phyloP scores from a whole-genome alignment of 805 yeast species.

The Cyberlindnera maritima region DNA sequence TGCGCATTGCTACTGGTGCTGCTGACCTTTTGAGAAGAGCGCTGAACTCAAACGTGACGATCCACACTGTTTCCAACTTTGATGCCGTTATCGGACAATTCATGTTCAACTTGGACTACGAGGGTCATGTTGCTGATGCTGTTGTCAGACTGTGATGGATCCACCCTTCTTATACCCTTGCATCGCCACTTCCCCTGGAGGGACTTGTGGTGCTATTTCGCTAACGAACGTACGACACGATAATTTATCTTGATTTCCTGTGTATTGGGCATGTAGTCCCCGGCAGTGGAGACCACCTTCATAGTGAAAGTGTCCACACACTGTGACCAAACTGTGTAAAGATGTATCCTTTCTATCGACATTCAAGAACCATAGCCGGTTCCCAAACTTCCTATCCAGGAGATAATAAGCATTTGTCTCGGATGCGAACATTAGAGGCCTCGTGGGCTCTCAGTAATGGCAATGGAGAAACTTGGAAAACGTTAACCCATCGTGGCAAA shows the following conservation, averaged over 20 bases:
- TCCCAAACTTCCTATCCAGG: slow-evolving; percentile 35
- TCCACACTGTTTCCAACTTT: slow-evolving; percentile 45
- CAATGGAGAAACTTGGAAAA: slow-evolving; percentile 30
- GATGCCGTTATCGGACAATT: slow-evolving; percentile 39
- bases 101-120: slow-evolving; percentile 40
- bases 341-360: slow-evolving; percentile 32
- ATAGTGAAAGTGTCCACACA: not conserved
- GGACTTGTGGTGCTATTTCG: slow-evolving; percentile 7
- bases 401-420: slow-evolving; percentile 22
- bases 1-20: slow-evolving; percentile 40
- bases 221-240: slow-evolving; percentile 8
- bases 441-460: slow-evolving; percentile 29
- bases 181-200: not conserved
- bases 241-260: not conserved
- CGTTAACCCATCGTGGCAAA: slow-evolving; percentile 33
- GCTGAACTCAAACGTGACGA: slow-evolving; percentile 46
- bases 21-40: slow-evolving; percentile 51
- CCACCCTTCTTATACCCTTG: not conserved
- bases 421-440: slow-evolving; percentile 30
- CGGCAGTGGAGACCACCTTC: not conserved
- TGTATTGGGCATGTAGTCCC: not conserved
- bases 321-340: not conserved
- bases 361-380: slow-evolving; percentile 29
- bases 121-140: slow-evolving; percentile 43
- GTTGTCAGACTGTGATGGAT: slow-evolving; percentile 31